Conservation (phyloP, 176 grass and related monocot genomes). For the Leersia perrieri region DNA sequence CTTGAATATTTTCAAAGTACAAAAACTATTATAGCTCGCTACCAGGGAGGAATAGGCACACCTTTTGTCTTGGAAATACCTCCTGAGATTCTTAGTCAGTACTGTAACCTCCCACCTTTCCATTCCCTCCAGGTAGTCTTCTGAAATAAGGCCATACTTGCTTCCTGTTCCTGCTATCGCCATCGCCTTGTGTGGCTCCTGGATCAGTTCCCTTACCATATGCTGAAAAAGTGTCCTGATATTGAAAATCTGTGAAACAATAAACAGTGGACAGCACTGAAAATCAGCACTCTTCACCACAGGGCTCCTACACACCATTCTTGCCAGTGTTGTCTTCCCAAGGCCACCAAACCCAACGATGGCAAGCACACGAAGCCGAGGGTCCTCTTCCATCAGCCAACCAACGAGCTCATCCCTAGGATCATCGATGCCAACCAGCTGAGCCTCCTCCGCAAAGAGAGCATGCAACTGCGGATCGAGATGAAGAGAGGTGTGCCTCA, state of each 20-base stretch:
- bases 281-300: conserved; percentile 24
- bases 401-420: conserved; percentile 16
- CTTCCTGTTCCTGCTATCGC: conserved; percentile 7
- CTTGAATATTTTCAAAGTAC: neutral
- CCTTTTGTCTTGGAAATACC: conserved; percentile 45
- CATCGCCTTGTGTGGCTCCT: conserved; percentile 4
- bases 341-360: conserved; percentile 39
- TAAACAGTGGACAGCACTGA: conserved; percentile 33
- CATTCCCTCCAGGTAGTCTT: conserved; percentile 20
- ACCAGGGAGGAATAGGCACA: neutral
- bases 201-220: conserved; percentile 30
- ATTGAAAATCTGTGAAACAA: conserved; percentile 34
- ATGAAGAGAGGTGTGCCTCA: neutral
- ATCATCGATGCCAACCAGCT: conserved; percentile 41
- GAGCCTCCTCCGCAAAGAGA: conserved; percentile 37
- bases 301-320: conserved; percentile 34
- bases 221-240: conserved; percentile 28
- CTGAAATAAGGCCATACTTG: neutral
- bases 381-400: conserved; percentile 28
- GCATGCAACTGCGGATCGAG: conserved; percentile 26
- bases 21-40: neutral
- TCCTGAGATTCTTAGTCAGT: conserved; percentile 31
- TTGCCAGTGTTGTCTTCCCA: conserved; percentile 36
- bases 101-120: conserved; percentile 26
- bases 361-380: conserved; percentile 20